Base-by-base conservation (phyloP, 2,329 filamentous ascomycete genomes). In the Nothophaeocryptopus gaeumannii region DNA sequence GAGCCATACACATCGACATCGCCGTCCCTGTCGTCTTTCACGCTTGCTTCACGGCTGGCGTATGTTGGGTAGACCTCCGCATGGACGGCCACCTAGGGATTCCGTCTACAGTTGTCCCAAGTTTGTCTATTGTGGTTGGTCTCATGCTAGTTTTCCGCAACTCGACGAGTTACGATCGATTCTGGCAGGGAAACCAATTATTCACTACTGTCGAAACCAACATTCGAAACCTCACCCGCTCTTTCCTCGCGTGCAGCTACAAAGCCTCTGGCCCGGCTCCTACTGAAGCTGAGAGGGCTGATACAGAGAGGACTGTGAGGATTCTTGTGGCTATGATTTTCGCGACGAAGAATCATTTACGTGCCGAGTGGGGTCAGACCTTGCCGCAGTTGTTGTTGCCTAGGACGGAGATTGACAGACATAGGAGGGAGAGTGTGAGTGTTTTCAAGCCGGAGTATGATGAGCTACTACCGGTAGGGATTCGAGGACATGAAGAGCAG, bases 141-240 rank as follows among this genome's bases (percentile, higher is more conserved):
- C 66, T 85, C 35, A 84, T 85, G 76, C 79, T 85, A 31, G 82
- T 85, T 26, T 85, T 85, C 69, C 77, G 82, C 33, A 85, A 85
- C 59, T 75, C 78, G 56, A 84, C 81, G 2, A 78, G 74, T 45
- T 85, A 84, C 67, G 82, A 83, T 58, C 74, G 82, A 2, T 85
- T 84, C 70, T 85, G 82, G 82, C 64, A 66, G 40, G 67, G 67
- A 7, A 68, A 67, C 35, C 55, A 63, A 32, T 76, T 79, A 55
- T 73, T 85, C 47, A 80, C 74, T 9, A 75, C 74, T 0, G 73
- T 84, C 29, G 75, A 75, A 40, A 82, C 81, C n/a, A 72, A 72
- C 34, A 74, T 84, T 11, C 75, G 82, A 47, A 84, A 83, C 57
- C 71, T 85, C 0, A 77, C 79, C 2, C 72, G 82, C 10, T 75